Base-by-base conservation (phyloP, 2,329 filamentous ascomycete genomes). In the Thermothelomyces thermophilus region DNA sequence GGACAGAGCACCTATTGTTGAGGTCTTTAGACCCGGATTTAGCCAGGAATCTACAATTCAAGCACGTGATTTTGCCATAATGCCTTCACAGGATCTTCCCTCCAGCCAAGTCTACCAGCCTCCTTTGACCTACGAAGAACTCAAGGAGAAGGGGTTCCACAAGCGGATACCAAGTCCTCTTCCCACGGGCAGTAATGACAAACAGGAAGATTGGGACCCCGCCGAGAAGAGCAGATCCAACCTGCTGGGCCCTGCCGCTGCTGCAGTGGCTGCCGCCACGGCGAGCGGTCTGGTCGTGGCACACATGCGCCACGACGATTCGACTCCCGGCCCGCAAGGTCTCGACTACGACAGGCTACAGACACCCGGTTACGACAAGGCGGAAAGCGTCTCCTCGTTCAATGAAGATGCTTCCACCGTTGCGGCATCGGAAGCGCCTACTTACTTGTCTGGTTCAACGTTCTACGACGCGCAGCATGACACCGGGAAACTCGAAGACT, bases 321-420 rank as follows among this genome's bases (percentile, higher is more conserved):
- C 42, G 16, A 44, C 40, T 10, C 31, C 43, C 13, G 53, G 51
- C 13, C 16, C 47, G 13, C 48, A 54, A 13, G 35, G 22, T 14
- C 36, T 50, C 5, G 53, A 42, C 9, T 30, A 40, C 11, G 50
- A 52, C 14, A 51, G 42, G 47, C 46, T 37, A 10, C 31, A 47
- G 28, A 41, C 30, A 5, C 16, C 28, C 14, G 24, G 20, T 24
- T 45, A 54, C 19, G 53, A 53, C 26, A 44, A 31, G 22, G 37
- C 47, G 3, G 56, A 58, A 36, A 56, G 54, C n/a, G 53, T 56
- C 24, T 51, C 42, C 24, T 56, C 56, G 4, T 55, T 54, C 46
- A 56, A 54, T 31, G 57, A 58, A 14, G 54, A 58, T 35, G 54
- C 54, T n/a, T 59, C 57, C 3, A 59, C 57, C 16, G 35, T 59